phyloP scores from a whole-genome alignment of 2,329 filamentous ascomycete species.

The Calonectria multiphialidica region DNA sequence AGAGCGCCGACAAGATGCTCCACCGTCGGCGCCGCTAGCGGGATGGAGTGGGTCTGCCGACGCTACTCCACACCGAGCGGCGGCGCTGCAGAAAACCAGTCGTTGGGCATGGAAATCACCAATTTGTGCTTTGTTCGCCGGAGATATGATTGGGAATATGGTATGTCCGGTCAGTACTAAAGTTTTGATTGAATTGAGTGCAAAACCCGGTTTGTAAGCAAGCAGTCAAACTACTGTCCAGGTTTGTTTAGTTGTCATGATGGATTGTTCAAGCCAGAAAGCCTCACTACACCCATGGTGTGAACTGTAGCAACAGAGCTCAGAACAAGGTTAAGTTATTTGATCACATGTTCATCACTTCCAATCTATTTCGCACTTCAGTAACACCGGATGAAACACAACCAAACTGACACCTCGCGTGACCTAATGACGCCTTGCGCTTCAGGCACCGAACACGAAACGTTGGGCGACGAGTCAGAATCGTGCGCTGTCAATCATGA shows the following conservation, averaged over 20 bases:
- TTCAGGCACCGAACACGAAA: background rate
- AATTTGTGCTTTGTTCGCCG: background rate
- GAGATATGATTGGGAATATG: background rate
- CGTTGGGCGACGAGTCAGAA: background rate
- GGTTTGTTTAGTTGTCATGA: background rate
- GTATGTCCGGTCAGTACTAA: background rate
- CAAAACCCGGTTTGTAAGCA: too few species aligned
- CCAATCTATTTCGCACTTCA: background rate
- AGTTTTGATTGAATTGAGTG: background rate
- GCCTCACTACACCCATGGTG: background rate
- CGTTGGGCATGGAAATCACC: background rate
- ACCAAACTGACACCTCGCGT: background rate
- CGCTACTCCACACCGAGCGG: background rate
- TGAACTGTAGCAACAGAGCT: too few species aligned
- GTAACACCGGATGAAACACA: background rate
- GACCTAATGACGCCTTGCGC: background rate
- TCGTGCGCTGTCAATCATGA: background rate
- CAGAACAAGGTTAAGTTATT: too few species aligned
- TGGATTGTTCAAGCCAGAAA: background rate
- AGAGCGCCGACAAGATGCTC: constrained; percentile 3
- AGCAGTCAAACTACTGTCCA: background rate
- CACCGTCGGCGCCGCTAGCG: constrained; percentile 2
- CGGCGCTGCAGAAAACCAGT: background rate
- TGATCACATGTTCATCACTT: too few species aligned
- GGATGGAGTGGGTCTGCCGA: constrained; percentile 1